Base-by-base conservation (phyloP, 2,329 filamentous ascomycete genomes). In the Thermothelomyces thermophilus region DNA sequence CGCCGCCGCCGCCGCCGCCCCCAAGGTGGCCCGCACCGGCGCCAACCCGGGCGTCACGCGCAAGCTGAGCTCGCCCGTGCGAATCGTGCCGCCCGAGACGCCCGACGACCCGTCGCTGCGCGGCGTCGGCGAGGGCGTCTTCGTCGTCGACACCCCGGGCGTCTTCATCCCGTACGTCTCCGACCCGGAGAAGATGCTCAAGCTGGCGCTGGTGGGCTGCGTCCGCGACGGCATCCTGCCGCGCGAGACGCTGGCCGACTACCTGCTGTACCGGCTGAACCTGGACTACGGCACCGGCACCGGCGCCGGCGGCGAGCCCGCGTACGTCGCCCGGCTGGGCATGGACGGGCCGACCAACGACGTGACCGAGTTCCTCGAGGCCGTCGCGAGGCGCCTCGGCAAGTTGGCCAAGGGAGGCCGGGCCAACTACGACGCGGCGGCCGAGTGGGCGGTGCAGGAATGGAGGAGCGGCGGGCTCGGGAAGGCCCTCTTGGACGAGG, bases 101-200 rank as follows among this genome's bases (percentile, higher is more conserved):
- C 14, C 45, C 52, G 60, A 11, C 34, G 54, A 46, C 14, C 8
- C 16, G 14, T 35, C 37, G 11, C 19, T 44, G 13, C 64, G 24
- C 53, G 61, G 41, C 2, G 55, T 73, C 19, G 74, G 73, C 20
- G 73, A 77, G 39, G 84, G 84, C 37, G 84, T 95, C 5, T 95
- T 93, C 65, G 71, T 97, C 37, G 73, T 95, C 41, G 93, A 98
- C 68, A 96, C 91, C 0, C 93, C 93, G 0, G 93, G 93, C 41
- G 90, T 98, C 8, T 98, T 97, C 67, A 81, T 96, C 52, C 93
- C 93, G 0, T 95, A 95, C 65, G 86, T 97, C 24, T 79, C 84
- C 0, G 81, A 94, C 62, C 78, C 86, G 14, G 86, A 93, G 64
- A 81, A 83, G 40, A 98, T 98, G 93, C 74, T 98, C 55, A 97